These are phyloP conservation scores for Prunus padus DNA, from an alignment of 306 rosid species.

Conservation along the genomic window DNA sequence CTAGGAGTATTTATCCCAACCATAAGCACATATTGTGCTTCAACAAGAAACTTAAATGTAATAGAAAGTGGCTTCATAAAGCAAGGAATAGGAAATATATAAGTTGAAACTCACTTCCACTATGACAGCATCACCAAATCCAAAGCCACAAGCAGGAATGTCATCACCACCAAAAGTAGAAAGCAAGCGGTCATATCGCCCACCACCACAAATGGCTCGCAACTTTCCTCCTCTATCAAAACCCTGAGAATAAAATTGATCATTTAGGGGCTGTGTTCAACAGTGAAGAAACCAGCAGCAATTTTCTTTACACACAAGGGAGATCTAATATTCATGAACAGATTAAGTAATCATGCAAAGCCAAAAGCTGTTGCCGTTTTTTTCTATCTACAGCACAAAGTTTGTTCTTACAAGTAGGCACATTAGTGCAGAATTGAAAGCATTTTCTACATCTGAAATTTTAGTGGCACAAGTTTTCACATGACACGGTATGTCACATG, in stretches of 20 bases:
- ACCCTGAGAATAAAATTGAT: conserved; percentile 51
- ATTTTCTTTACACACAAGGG: neutral
- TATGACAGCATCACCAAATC: conserved; percentile 97
- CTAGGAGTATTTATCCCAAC: neutral
- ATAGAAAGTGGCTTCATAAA: neutral
- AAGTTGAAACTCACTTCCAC: conserved; percentile 67
- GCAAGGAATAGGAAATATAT: neutral
- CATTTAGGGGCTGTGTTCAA: neutral
- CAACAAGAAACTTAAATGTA: neutral
- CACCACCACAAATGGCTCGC: conserved; percentile 98
- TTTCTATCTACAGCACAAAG: neutral
- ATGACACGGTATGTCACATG: neutral
- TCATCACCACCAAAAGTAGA: conserved; percentile 94
- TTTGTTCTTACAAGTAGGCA: neutral
- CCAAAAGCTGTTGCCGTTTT: neutral
- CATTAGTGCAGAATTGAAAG: neutral
- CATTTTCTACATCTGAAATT: neutral
- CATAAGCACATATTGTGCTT: neutral
- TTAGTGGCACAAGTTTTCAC: neutral
- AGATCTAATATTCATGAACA: neutral
- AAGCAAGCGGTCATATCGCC: conserved; percentile 83
- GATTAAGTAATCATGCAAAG: neutral
- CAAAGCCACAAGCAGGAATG: conserved; percentile 91
- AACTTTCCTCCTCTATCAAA: conserved; percentile 91
- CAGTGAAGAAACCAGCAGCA: neutral